Conservation (phyloP, 2,329 filamentous ascomycete genomes). For the Saccharata proteae region DNA sequence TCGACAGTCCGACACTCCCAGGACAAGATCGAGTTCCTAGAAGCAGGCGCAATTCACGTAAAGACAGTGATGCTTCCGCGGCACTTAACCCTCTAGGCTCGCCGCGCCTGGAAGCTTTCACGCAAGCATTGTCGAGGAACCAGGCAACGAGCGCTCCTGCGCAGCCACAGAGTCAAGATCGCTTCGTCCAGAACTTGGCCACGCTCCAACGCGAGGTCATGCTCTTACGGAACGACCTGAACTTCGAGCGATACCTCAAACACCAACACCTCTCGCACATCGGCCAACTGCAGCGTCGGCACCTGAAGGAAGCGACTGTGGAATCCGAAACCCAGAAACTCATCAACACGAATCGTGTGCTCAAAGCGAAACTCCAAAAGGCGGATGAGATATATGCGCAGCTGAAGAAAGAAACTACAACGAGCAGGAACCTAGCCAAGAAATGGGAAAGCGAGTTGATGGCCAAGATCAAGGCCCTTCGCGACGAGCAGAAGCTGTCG, state of each 20-base stretch:
- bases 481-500: slow-evolving; percentile 59
- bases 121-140: slow-evolving; percentile 13
- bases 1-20: slow-evolving; percentile 53
- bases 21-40: slow-evolving; percentile 31
- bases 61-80: slow-evolving; percentile 4
- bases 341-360: slow-evolving; percentile 60
- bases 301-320: slow-evolving; percentile 63
- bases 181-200: slow-evolving; percentile 24
- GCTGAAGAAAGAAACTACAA: slow-evolving; percentile 59
- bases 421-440: slow-evolving; percentile 58
- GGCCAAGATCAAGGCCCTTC: slow-evolving; percentile 51
- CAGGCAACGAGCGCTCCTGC: slow-evolving; percentile 15
- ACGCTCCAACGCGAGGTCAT: slow-evolving; percentile 62
- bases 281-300: slow-evolving; percentile 61
- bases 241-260: slow-evolving; percentile 74
- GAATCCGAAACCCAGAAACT: slow-evolving; percentile 76
- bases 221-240: slow-evolving; percentile 65
- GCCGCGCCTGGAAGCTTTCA: slow-evolving; percentile 23
- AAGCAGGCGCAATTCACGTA: slow-evolving; percentile 3
- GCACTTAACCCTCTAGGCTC: slow-evolving; percentile 11
- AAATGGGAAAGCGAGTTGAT: slow-evolving; percentile 66
- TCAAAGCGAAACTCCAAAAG: slow-evolving; percentile 62
- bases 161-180: slow-evolving; percentile 13
- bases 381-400: slow-evolving; percentile 59
- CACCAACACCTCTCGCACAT: slow-evolving; percentile 75